Evolutionary conservation across 2,329 filamentous ascomycete species (phyloP).

Genomic region (Fusarium bulbicola): DNA sequence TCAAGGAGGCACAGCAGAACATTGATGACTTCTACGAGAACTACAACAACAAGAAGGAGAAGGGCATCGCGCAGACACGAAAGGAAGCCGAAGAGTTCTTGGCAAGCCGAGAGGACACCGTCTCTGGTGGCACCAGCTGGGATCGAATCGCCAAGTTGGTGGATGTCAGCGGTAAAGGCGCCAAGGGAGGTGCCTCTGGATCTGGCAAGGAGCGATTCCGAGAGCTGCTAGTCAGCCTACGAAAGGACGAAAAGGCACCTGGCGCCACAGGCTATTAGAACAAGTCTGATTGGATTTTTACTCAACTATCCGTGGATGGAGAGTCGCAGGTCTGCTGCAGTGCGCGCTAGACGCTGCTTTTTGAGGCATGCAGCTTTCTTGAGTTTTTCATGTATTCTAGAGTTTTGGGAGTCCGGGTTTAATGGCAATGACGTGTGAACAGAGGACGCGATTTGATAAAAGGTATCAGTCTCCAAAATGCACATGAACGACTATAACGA

Average conservation of each 20-base stretch:
- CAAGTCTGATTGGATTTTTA: constrained; percentile 8
- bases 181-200: constrained; percentile 84
- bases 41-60: constrained; percentile 98
- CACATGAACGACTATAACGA: constrained; percentile 17
- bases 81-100: constrained; percentile 95
- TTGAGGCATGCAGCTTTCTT: constrained; percentile 37
- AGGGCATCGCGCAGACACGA: constrained; percentile 85
- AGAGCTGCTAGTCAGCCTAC: constrained; percentile 84
- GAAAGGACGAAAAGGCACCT: constrained; percentile 90
- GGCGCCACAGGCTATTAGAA: constrained; percentile 70
- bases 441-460: constrained; percentile 34
- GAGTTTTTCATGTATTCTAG: constrained; percentile 44
- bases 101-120: constrained; percentile 87
- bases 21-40: constrained; percentile 99
- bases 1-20: constrained; percentile 89
- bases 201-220: constrained; percentile 97
- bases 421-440: constrained; percentile 45
- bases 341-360: constrained; percentile 31
- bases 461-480: neutral
- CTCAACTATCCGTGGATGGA: constrained; percentile 3
- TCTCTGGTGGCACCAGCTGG: constrained; percentile 96
- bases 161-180: constrained; percentile 94
- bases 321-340: constrained; percentile 32
- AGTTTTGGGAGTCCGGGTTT: constrained; percentile 45
- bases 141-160: constrained; percentile 97